Evolutionary conservation across 768 basidiomycete genomes (phyloP), one percentile per base, ranked within the genome.

Genomic region (Chlorophyllum brunneum): DNA sequence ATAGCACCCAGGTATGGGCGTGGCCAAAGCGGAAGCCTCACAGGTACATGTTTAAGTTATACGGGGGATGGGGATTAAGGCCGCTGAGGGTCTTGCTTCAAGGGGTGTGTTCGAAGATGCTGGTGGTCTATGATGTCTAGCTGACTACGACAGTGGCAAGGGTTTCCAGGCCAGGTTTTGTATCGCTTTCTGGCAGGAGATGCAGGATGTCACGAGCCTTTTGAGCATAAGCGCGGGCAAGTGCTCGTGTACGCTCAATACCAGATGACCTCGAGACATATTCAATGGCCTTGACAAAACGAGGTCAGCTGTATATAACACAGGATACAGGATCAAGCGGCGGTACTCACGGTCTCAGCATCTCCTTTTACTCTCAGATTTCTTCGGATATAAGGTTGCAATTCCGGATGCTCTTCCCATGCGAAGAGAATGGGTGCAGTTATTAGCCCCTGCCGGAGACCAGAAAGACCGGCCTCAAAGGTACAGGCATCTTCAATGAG

Each of bases 341-440:
- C 9, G 31, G n/a, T 20, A 59, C 84, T 61, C 67, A 92, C 92
- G 58, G 75, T 68, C 56, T 94, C 86, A 39, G 89, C 82, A 61
- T 98, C 95, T 20, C 92, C 93, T 26, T 81, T 76, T 9, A 76
- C 68, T 20, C 78, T 70, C 68, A 95, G 93, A 69, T 86, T 83
- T 36, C 95, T 82, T 41, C 76, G 75, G 54, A 98, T 91, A 54
- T 97, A 69, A 2, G 83, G 80, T 22, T 82, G 81, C 63, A 98
- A 68, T 58, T 83, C 81, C 2, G 88, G 81, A 63, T 88, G 77
- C 63, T 93, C 84, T 66, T 94, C 90, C 67, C 86, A 87, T 16
- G 95, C 93, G 62, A 86, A 95, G 30, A 97, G 68, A 1, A 83
- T 81, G 0, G 94, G 94, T 2, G 85, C 94, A 0, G 90, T 92